Evolutionary conservation across 257 asterid genomes (phyloP).

Genomic region (Jacaranda mimosifolia): DNA sequence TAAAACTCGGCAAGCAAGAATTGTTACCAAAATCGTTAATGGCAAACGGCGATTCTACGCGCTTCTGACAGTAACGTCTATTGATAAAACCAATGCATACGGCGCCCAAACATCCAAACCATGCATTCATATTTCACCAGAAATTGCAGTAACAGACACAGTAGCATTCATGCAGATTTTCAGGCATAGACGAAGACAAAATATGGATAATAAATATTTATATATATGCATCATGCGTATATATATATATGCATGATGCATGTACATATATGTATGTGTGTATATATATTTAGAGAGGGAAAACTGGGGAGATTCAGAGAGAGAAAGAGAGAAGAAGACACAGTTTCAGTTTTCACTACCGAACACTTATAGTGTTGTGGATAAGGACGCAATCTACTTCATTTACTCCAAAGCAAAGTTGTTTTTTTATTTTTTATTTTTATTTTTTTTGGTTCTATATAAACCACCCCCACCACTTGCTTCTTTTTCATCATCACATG

Average conservation of each 20-base stretch:
- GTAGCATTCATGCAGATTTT: constrained; percentile 1
- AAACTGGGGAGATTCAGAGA: constrained; percentile 19
- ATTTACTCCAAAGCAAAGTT: too few relatives aligned
- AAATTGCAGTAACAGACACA: constrained; percentile 29
- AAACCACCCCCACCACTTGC: constrained; percentile 2
- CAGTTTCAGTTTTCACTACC: constrained; percentile 12
- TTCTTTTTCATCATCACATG: constrained; percentile 22
- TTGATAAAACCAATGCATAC: neutral
- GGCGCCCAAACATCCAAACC: neutral
- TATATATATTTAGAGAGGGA: constrained; percentile 17
- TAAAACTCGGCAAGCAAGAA: constrained; percentile 2
- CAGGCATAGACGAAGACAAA: neutral
- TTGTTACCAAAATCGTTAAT: neutral
- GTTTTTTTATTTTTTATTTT: too few relatives aligned
- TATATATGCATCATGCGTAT: neutral
- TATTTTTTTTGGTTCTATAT: constrained; percentile 45
- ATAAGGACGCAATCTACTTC: constrained; percentile 47
- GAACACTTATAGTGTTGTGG: constrained; percentile 23
- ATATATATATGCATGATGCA: neutral
- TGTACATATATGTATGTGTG: neutral
- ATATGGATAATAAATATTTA: neutral
- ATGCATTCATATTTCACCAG: constrained; percentile 18
- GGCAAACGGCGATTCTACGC: neutral
- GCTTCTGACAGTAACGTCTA: neutral
- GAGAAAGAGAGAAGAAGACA: constrained; percentile 27